These are phyloP conservation scores for Bryopsis sp. DNA, from an alignment of 139 green algal genomes.

Conservation along the genomic window DNA sequence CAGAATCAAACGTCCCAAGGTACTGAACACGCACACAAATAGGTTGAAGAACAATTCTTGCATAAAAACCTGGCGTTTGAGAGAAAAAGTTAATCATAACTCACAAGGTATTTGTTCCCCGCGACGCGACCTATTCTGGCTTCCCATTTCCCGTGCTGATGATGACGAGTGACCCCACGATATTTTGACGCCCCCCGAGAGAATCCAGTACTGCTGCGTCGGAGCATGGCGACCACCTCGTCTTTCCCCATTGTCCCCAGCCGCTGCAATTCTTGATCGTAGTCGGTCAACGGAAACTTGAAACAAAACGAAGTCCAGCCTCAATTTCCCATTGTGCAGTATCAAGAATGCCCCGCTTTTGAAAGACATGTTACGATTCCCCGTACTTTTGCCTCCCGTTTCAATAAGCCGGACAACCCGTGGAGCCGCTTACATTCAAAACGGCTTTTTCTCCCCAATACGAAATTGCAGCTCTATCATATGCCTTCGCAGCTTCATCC, in stretches of 20 bases:
- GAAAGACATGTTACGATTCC: no score
- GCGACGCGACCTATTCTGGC: conserved; percentile 65
- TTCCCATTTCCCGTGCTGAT: conserved; percentile 68
- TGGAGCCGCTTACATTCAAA: conserved; percentile 47
- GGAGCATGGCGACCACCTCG: conserved; percentile 50
- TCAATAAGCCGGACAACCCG: not conserved
- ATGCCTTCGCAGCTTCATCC: conserved; percentile 59
- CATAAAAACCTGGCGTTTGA: no score
- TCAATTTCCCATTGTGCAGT: not conserved
- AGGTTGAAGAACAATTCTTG: no score
- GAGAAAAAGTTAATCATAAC: no score
- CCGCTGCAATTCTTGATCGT: conserved; percentile 34
- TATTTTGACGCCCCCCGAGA: conserved; percentile 48
- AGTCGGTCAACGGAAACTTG: conserved; percentile 55
- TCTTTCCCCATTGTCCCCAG: conserved; percentile 45
- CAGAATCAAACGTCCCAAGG: conserved; percentile 54
- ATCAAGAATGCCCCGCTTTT: no score
- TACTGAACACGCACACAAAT: conserved; percentile 50
- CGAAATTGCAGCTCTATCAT: conserved; percentile 63
- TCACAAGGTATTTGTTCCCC: conserved; percentile 50
- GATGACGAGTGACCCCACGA: conserved; percentile 71
- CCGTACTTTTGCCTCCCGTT: no score
- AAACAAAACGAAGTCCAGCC: not conserved
- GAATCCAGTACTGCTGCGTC: conserved; percentile 45
- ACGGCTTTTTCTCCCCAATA: conserved; percentile 43